Conservation (phyloP, 1,139 yeast genomes). For the Yamadazyma membranifaciens region DNA sequence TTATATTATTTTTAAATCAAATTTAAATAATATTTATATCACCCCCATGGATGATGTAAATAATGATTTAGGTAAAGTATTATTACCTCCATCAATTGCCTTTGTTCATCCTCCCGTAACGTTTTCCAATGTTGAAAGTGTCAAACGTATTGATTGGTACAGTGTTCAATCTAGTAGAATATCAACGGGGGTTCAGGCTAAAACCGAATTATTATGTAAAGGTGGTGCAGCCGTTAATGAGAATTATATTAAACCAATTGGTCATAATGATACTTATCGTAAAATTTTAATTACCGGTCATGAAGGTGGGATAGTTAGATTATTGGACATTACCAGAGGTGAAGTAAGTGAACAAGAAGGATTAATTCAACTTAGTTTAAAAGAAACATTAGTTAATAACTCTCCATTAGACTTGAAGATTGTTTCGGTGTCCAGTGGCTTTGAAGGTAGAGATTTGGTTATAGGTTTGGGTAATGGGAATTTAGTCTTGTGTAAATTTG, state of each 20-base stretch:
- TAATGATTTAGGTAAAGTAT: constrained; percentile 52
- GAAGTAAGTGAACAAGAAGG: constrained; percentile 62
- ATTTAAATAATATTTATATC: constrained; percentile 48
- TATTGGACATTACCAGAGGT: constrained; percentile 80
- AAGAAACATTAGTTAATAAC: constrained; percentile 33
- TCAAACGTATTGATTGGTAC: constrained; percentile 69
- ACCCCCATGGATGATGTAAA: constrained; percentile 43
- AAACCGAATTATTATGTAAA: constrained; percentile 42
- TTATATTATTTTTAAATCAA: constrained; percentile 55
- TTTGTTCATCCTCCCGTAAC: constrained; percentile 79
- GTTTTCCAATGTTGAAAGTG: constrained; percentile 49
- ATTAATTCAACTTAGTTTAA: constrained; percentile 35
- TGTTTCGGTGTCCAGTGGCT: constrained; percentile 66
- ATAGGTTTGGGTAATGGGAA: constrained; percentile 71
- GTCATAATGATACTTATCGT: constrained; percentile 54
- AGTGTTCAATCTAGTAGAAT: constrained; percentile 57
- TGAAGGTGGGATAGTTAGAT: constrained; percentile 70
- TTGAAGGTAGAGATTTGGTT: constrained; percentile 73
- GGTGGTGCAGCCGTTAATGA: constrained; percentile 68
- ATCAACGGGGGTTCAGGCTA: constrained; percentile 40
- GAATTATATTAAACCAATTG: constrained; percentile 41
- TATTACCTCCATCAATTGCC: constrained; percentile 76
- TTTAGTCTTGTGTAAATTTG: constrained; percentile 73
- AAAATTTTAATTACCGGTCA: constrained; percentile 80
- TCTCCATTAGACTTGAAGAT: constrained; percentile 40